Evolutionary conservation across 2,329 filamentous ascomycete genomes (phyloP).

Genomic region (Beauveria scarabaeidicola): DNA sequence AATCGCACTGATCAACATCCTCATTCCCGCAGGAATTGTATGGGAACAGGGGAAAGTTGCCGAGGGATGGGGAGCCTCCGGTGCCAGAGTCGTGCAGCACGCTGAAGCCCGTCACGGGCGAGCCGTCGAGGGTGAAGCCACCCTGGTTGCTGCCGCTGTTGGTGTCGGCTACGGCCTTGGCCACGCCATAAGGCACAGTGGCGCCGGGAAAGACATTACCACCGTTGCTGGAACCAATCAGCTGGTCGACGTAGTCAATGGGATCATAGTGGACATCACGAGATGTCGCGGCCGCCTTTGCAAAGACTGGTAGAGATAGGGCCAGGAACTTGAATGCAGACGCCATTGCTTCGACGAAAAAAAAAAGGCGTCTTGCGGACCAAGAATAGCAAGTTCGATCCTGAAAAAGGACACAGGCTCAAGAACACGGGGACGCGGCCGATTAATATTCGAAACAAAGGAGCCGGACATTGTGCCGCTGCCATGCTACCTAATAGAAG

Average conservation of each 20-base stretch:
- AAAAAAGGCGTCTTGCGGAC: background rate
- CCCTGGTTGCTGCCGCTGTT: constrained; percentile 45
- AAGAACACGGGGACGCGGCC: background rate
- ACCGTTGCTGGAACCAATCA: constrained; percentile 34
- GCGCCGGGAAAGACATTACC: constrained; percentile 38
- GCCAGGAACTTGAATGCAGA: background rate
- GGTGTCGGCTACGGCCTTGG: constrained; percentile 50
- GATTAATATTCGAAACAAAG: background rate
- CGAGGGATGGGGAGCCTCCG: constrained; percentile 52
- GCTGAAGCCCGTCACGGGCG: constrained; percentile 45
- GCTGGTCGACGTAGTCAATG: constrained; percentile 25
- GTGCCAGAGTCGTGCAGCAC: constrained; percentile 52
- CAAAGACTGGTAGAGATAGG: background rate
- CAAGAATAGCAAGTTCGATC: background rate
- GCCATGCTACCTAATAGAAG: background rate
- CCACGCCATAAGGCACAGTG: constrained; percentile 40
- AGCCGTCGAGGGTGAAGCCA: constrained; percentile 45
- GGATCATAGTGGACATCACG: constrained; percentile 21
- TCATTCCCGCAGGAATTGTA: constrained; percentile 53
- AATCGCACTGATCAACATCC: constrained; percentile 54
- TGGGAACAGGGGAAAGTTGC: constrained; percentile 66
- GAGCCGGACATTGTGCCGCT: background rate
- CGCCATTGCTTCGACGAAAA: background rate
- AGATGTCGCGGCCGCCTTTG: background rate
- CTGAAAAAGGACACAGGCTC: background rate